Conservation (phyloP, 768 basidiomycete species). For the Auricularia sp. region DNA sequence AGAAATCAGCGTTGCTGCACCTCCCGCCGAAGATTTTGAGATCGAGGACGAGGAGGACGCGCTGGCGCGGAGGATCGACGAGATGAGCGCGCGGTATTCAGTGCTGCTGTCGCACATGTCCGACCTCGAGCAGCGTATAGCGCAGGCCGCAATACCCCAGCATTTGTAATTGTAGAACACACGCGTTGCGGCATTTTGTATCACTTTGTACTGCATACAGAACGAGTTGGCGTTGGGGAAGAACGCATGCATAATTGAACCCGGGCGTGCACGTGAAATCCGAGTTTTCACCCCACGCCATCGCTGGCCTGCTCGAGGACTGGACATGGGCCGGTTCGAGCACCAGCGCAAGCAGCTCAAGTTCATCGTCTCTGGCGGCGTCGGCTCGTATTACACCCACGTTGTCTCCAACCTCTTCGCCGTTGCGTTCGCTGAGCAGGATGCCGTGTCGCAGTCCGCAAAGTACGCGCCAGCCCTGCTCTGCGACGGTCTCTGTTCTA, state of each 20-base stretch:
- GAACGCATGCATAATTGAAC: no score
- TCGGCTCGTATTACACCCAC: neutral
- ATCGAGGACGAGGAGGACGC: neutral
- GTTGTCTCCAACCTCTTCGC: neutral
- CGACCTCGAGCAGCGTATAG: neutral
- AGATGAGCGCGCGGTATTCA: neutral
- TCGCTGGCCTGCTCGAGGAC: neutral
- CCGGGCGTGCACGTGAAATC: neutral
- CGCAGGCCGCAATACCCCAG: neutral
- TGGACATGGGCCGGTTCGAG: neutral
- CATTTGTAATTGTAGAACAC: neutral
- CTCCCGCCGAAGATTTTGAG: neutral
- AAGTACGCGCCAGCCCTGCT: neutral
- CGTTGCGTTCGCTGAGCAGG: neutral
- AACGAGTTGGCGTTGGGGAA: no score
- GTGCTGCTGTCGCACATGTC: neutral
- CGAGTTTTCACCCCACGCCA: neutral
- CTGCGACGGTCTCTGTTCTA: neutral
- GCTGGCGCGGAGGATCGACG: neutral
- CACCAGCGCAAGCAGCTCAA: neutral
- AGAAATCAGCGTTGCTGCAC: no score
- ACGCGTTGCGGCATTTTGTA: no score
- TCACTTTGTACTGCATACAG: no score
- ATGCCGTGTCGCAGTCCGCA: neutral
- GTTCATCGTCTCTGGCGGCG: neutral